These are phyloP conservation scores for Isatis lusitanica DNA, from an alignment of 441 rosid species.

Conservation along the genomic window DNA sequence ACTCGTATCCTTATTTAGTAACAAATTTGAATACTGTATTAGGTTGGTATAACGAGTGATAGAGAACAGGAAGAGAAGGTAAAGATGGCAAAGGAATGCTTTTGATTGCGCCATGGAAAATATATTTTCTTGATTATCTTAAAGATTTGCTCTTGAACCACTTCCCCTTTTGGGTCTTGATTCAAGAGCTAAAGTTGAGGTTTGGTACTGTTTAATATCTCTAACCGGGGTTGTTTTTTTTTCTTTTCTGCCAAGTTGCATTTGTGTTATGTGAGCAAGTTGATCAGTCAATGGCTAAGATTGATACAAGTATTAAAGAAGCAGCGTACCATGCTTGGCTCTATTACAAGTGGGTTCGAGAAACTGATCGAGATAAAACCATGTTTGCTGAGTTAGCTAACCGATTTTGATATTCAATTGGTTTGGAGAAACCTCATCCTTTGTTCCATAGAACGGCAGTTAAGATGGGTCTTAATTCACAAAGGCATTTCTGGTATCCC, in stretches of 20 bases:
- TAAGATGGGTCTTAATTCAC: slow-evolving; percentile 69
- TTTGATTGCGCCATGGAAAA: no score
- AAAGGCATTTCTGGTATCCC: slow-evolving; percentile 84
- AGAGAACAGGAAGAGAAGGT: no score
- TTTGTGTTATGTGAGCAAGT: slow-evolving; percentile 47
- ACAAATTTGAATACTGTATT: no score
- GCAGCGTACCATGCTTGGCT: slow-evolving; percentile 97
- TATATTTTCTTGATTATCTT: no score
- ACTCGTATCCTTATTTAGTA: no score
- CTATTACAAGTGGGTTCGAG: slow-evolving; percentile 79
- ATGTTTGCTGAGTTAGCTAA: slow-evolving; percentile 77
- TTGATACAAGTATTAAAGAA: slow-evolving; percentile 82
- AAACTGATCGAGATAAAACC: slow-evolving; percentile 84
- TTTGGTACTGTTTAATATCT: no score
- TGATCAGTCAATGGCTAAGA: slow-evolving; percentile 61
- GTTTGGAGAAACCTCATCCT: slow-evolving; percentile 72
- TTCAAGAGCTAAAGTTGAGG: no score
- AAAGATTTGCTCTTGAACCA: no score
- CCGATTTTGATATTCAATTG: slow-evolving; percentile 71
- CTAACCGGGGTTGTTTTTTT: neutral
- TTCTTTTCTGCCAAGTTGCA: slow-evolving; percentile 4
- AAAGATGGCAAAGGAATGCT: no score
- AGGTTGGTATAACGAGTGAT: no score
- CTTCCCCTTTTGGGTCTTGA: no score
- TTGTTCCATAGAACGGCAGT: slow-evolving; percentile 66